These are phyloP conservation scores for Lagenidium giganteum DNA, from an alignment of 352 stramenopile species.

Conservation along the genomic window DNA sequence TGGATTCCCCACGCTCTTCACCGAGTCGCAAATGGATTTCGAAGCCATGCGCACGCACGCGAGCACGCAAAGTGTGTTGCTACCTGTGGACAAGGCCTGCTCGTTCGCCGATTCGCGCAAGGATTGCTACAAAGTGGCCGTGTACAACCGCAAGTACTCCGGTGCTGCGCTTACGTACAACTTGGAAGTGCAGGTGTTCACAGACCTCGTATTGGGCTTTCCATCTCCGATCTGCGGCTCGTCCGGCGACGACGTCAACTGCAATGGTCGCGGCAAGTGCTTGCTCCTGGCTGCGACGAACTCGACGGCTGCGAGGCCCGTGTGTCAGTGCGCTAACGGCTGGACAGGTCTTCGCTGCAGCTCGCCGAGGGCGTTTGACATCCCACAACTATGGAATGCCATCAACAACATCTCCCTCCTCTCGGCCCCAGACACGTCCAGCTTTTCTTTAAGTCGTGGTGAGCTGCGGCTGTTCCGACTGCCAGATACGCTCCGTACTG, in stretches of 20 bases:
- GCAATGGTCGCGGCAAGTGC: slow-evolving; percentile 38
- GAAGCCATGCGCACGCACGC: slow-evolving; percentile 14
- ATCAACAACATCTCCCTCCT: slow-evolving; percentile 33
- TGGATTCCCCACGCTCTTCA: slow-evolving; percentile 34
- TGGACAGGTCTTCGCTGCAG: slow-evolving; percentile 48
- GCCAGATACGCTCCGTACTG: slow-evolving; percentile 42
- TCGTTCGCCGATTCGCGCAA: slow-evolving; percentile 21
- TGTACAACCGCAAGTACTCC: slow-evolving; percentile 47
- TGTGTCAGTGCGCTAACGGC: slow-evolving; percentile 40
- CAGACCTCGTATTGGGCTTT: slow-evolving; percentile 12
- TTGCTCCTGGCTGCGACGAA: slow-evolving; percentile 16
- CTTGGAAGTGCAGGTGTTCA: slow-evolving; percentile 24
- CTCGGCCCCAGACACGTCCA: slow-evolving; percentile 30
- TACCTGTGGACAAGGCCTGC: slow-evolving; percentile 34
- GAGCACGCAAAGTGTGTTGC: slow-evolving; percentile 21
- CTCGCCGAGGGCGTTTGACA: slow-evolving; percentile 36
- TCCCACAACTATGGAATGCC: slow-evolving; percentile 37
- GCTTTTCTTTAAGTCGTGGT: slow-evolving; percentile 29
- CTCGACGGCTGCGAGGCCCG: slow-evolving; percentile 2
- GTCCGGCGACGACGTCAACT: slow-evolving; percentile 17
- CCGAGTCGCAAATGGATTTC: slow-evolving; percentile 34
- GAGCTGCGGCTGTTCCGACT: slow-evolving; percentile 47
- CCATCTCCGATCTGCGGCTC: slow-evolving; percentile 9
- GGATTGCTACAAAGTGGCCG: slow-evolving; percentile 53
- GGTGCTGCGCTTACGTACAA: slow-evolving; percentile 26